phyloP scores from a whole-genome alignment of 2,329 filamentous ascomycete species.

The Phyllosticta capitalensis region DNA sequence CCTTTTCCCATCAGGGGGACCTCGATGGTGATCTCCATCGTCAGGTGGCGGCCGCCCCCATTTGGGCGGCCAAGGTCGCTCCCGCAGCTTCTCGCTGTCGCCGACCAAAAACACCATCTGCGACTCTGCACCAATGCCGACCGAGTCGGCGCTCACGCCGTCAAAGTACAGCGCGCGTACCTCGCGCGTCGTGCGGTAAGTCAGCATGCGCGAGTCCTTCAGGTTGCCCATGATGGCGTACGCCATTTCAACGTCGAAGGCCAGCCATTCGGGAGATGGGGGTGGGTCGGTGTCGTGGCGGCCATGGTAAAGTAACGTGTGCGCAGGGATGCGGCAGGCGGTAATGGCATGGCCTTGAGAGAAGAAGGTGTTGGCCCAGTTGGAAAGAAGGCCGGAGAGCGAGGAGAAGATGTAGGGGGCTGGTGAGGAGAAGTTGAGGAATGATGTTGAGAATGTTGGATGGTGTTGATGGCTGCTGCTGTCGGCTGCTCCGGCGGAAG shows the following conservation, averaged over 20 bases:
- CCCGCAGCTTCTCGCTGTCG: constrained; percentile 29
- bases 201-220: constrained; percentile 37
- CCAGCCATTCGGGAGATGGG: constrained; percentile 43
- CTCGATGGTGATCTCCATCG: not conserved
- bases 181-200: constrained; percentile 38
- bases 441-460: not conserved
- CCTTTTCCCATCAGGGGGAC: not conserved
- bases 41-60: not conserved
- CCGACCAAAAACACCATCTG: constrained; percentile 45
- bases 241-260: constrained; percentile 45
- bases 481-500: not conserved
- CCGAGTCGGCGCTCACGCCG: constrained; percentile 41
- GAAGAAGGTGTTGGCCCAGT: constrained; percentile 44
- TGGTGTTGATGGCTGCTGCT: not conserved
- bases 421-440: constrained; percentile 39
- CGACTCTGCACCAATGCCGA: constrained; percentile 37
- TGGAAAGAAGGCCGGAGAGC: constrained; percentile 37
- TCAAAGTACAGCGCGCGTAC: constrained; percentile 42
- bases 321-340: constrained; percentile 37
- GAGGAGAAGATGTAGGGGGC: constrained; percentile 43
- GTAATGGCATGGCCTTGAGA: constrained; percentile 42
- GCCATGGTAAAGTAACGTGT: constrained; percentile 43
- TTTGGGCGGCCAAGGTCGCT: not conserved
- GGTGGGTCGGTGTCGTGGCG: constrained; percentile 32
- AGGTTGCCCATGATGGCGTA: constrained; percentile 43